Evolutionary conservation across 441 rosid genomes (phyloP), one percentile per base, ranked within the genome.

Genomic region (Melianthus villosus): DNA sequence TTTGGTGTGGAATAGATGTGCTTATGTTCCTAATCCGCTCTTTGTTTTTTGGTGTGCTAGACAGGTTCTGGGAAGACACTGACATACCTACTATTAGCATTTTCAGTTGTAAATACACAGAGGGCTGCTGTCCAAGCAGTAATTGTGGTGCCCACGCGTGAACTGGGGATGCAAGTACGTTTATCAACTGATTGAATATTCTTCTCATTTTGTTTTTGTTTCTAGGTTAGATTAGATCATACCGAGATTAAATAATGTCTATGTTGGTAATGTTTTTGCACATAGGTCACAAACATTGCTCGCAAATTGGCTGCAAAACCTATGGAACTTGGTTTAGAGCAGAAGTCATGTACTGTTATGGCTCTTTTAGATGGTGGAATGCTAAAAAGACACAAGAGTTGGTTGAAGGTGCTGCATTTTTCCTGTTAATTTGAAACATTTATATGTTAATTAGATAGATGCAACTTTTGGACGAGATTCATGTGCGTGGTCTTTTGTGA

Each of bases 1-100:
- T n/a, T n/a, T n/a, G n/a, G n/a, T n/a, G n/a, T n/a, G n/a, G n/a
- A n/a, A n/a, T n/a, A n/a, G n/a, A n/a, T n/a, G n/a, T n/a, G n/a
- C n/a, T n/a, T n/a, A n/a, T n/a, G n/a, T n/a, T n/a, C n/a, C n/a
- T n/a, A n/a, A n/a, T n/a, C n/a, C n/a, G 31, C 7, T 40, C 17
- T 16, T 64, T 14, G 3, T 7, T 53, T 63, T 46, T 43, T 67
- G 62, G 50, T 35, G 15, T 22, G 60, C 35, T 71, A 73, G 94
- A 86, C 94, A 73, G 93, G 94, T 62, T 79, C 86, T 11, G 94
- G 97, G 33, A 79, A 86, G 77, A 82, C 86, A 12, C 77, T 86
- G 68, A 75, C 92, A 3, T 82, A 86, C 54, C 42, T 86, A 8
- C 47, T 75, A 29, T 46, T 62, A 60, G 68, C 82, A 48, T 68